Conservation (phyloP, 1,284 basidiomycete species). For the Papiliotrema fonsecae region DNA sequence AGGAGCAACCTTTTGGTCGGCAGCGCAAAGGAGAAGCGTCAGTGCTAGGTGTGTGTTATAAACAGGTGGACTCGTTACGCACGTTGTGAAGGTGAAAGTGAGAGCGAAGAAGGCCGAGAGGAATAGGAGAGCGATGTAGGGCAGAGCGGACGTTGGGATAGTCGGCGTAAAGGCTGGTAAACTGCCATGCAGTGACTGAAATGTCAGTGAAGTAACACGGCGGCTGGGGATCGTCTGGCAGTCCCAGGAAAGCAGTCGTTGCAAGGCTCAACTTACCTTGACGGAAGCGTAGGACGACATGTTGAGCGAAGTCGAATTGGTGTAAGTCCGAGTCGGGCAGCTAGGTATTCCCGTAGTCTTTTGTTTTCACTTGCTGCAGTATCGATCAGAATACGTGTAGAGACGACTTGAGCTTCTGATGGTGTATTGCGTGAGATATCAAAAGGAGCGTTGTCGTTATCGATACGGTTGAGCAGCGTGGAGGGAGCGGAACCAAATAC, state of each 20-base stretch:
- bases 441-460: too few species aligned
- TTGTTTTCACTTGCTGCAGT: too few species aligned
- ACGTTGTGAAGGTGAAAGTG: slow-evolving; percentile 87
- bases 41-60: background rate
- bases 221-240: background rate
- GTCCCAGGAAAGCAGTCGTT: background rate
- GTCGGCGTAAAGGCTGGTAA: slow-evolving; percentile 63
- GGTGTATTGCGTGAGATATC: too few species aligned
- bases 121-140: slow-evolving; percentile 67
- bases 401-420: too few species aligned
- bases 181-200: slow-evolving; percentile 55
- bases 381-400: too few species aligned
- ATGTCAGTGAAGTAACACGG: slow-evolving; percentile 2
- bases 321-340: too few species aligned
- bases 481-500: too few species aligned
- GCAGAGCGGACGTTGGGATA: slow-evolving; percentile 61
- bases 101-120: slow-evolving; percentile 69
- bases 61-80: slow-evolving; percentile 21
- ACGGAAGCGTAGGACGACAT: slow-evolving; percentile 16
- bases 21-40: background rate
- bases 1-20: background rate
- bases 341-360: too few species aligned
- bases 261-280: slow-evolving; percentile 14
- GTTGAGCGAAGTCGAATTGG: too few species aligned
- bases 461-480: too few species aligned